Evolutionary conservation across 495 filamentous ascomycete genomes (phyloP).

Genomic region (Xylaria longipes): DNA sequence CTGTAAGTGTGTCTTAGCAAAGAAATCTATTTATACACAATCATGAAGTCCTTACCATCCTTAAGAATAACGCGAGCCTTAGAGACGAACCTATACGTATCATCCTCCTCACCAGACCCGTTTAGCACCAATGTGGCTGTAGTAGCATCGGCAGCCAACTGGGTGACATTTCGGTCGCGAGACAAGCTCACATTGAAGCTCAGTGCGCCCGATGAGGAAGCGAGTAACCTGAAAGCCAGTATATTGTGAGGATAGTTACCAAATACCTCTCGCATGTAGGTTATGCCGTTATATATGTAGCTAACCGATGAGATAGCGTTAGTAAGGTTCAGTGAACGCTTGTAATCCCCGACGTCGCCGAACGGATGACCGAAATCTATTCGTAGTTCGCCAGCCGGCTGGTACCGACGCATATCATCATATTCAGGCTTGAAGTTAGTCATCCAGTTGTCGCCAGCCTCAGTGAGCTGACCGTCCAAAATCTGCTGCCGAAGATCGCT

Average conservation of each 20-base stretch:
- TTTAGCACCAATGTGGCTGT: constrained; percentile 13
- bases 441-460: constrained; percentile 49
- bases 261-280: constrained; percentile 11
- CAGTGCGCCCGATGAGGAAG: constrained; percentile 31
- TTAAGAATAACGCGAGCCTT: constrained; percentile 26
- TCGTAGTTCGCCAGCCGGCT: constrained; percentile 52
- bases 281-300: background rate
- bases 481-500: constrained; percentile 49
- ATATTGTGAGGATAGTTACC: constrained; percentile 10
- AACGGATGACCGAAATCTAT: constrained; percentile 49
- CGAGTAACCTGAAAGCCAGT: background rate
- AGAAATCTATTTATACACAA: background rate
- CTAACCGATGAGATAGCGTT: background rate
- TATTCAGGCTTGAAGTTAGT: constrained; percentile 52
- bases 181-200: constrained; percentile 50
- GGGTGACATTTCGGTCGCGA: constrained; percentile 23
- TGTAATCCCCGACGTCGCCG: background rate
- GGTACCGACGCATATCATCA: constrained; percentile 53
- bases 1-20: background rate
- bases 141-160: constrained; percentile 27
- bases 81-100: background rate
- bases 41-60: background rate
- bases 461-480: constrained; percentile 44
- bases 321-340: background rate
- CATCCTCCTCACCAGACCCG: constrained; percentile 22